Base-by-base conservation (phyloP, 2,329 filamentous ascomycete species). In the Tolypocladium tropicale region DNA sequence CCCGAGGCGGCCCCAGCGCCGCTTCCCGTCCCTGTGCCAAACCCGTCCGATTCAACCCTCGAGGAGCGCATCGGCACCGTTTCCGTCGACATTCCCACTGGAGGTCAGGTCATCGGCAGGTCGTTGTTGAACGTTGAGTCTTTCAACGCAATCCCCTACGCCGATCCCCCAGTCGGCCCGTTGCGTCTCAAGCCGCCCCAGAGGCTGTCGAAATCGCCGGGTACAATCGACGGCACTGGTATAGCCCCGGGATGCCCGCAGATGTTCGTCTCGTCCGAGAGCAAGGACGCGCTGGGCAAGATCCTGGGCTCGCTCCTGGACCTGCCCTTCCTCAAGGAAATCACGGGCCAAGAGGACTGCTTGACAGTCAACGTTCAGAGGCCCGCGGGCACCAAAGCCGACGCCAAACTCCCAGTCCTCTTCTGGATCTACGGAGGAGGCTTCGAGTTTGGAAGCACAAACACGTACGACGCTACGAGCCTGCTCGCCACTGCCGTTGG, bases 121-220 rank as follows among this genome's bases (percentile, higher is more conserved):
- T 57, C 65, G n/a, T 57, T 68, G 2, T 63, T 67, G 3, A 69
- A 71, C 30, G 77, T 90, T 23, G 88, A 93, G 56, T 81, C 76
- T 30, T 92, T 89, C 73, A 83, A 80, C 55, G 88, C 85, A 25
- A 89, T 94, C 56, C 89, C 88, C 3, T 94, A 84, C 64, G 88
- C 88, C 2, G 75, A 89, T 59, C 79, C 87, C 1, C 89, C 89
- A 0, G 76, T 80, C 0, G 87, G 85, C 0, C 67, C 75, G 3
- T 74, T 90, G 28, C 83, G 89, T 18, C 78, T 94, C 36, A 85
- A 80, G 65, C 85, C 86, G 7, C 89, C 89, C 1, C 78, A 83
- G 64, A 67, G 59, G 33, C 71, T 89, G 18, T 81, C 76, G 7
- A 70, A 74, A 5, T 63, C 76, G 0, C 69, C 89, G 0, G 87